Percentiles rank a stretch among this genome's conserved stretches.
Conservation (phyloP, 176 grass and related monocot species). For the Oryza meridionalis region DNA sequence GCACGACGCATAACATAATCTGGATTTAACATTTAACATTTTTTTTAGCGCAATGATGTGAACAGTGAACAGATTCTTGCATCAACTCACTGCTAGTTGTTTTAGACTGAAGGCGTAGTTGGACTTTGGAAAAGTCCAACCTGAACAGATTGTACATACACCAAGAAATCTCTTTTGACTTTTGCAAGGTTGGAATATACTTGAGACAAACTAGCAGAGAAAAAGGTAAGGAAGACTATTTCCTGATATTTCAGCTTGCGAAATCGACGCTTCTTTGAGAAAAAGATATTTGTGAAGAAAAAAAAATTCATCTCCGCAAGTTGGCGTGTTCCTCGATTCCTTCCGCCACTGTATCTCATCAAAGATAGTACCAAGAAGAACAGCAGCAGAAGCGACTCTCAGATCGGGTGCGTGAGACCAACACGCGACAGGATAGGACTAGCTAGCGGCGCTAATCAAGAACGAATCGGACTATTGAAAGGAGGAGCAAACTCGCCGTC, state of each 20-base stretch:
- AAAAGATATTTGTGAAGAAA: not conserved
- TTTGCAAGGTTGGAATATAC: constrained; percentile 4
- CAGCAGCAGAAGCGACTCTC: not conserved
- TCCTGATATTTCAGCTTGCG: not conserved
- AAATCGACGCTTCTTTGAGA: not conserved
- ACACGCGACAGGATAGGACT: not conserved
- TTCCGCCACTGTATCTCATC: not conserved
- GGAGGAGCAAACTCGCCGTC: not conserved
- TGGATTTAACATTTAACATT: not conserved
- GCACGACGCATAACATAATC: not conserved
- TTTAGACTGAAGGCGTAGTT: not conserved
- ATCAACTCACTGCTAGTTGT: not conserved
- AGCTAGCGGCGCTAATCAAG: not conserved
- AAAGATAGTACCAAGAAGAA: not conserved
- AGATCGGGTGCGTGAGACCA: not conserved
- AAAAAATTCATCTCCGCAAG: not conserved
- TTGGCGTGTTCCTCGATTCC: too few relatives aligned
- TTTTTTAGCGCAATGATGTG: not conserved
- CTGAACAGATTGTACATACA: not conserved
- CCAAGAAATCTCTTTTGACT: constrained; percentile 30
- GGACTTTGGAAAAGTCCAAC: not conserved
- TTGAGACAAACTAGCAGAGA: constrained; percentile 6
- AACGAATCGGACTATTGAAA: not conserved
- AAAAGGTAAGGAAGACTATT: not conserved
- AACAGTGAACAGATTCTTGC: not conserved